phyloP scores from a whole-genome alignment of 73 alveolate species.

The Blepharisma stoltei region DNA sequence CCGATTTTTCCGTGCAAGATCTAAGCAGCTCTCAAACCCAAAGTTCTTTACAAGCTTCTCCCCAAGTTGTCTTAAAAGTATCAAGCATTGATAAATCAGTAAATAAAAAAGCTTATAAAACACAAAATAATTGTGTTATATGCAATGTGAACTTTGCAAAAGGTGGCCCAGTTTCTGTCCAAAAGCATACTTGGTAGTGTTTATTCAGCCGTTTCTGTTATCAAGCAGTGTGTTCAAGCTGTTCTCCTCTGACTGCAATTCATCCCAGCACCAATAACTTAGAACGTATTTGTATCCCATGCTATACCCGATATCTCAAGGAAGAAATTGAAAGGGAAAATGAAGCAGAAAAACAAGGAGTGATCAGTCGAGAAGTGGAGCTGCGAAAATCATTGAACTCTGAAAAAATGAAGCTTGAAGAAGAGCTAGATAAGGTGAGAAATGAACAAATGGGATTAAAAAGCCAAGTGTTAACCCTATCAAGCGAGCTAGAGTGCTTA shows the following conservation, averaged over 20 bases:
- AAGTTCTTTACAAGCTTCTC: no score
- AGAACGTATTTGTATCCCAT: background rate
- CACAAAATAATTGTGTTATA: background rate
- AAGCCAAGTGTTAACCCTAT: no score
- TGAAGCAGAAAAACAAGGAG: background rate
- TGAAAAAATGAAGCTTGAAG: no score
- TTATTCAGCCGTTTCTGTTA: conserved; percentile 12
- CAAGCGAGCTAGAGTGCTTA: no score
- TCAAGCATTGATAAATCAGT: background rate
- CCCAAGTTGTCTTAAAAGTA: background rate
- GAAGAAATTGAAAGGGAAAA: background rate
- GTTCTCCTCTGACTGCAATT: conserved; percentile 24
- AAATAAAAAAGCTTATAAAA: background rate
- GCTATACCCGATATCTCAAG: conserved; percentile 9
- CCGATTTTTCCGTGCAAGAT: no score
- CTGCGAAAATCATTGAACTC: no score
- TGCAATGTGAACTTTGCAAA: background rate
- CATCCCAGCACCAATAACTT: background rate
- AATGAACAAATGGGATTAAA: no score
- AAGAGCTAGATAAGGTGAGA: no score
- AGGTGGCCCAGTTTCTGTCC: background rate
- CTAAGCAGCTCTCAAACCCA: no score
- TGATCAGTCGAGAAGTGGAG: background rate
- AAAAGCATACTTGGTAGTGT: conserved; percentile 13
- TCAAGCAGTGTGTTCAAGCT: conserved; percentile 14